phyloP scores from a whole-genome alignment of 495 filamentous ascomycete genomes.

The Penicillium taxi region DNA sequence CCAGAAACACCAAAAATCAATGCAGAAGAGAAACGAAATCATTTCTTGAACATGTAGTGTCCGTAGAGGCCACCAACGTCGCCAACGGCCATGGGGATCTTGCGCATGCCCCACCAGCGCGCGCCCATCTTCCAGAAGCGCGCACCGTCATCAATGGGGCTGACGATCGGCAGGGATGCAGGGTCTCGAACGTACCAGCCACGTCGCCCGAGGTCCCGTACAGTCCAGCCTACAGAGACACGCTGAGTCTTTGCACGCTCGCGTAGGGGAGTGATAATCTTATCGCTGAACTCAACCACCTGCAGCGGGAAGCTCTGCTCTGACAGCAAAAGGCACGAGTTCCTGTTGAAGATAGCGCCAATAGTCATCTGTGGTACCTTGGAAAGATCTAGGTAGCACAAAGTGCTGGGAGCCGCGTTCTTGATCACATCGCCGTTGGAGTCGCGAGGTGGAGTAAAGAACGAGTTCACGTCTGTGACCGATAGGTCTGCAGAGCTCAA shows the following conservation, averaged over 20 bases:
- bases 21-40: slow-evolving; percentile 20
- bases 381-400: slow-evolving; percentile 74
- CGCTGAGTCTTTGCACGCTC: slow-evolving; percentile 45
- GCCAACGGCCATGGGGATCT: slow-evolving; percentile 67
- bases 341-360: slow-evolving; percentile 52
- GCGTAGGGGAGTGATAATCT: slow-evolving; percentile 54
- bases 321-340: slow-evolving; percentile 51
- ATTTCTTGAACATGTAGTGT: slow-evolving; percentile 74
- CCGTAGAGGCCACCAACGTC: slow-evolving; percentile 84
- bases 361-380: slow-evolving; percentile 51
- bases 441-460: slow-evolving; percentile 30
- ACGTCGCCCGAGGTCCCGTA: slow-evolving; percentile 58
- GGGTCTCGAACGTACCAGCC: slow-evolving; percentile 62
- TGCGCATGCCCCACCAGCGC: slow-evolving; percentile 81
- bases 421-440: slow-evolving; percentile 14
- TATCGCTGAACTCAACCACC: slow-evolving; percentile 71
- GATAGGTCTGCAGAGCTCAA: slow-evolving; percentile 60
- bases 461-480: slow-evolving; percentile 53
- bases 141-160: slow-evolving; percentile 40
- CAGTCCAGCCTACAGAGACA: slow-evolving; percentile 52
- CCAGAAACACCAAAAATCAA: slow-evolving; percentile 5
- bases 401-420: slow-evolving; percentile 51
- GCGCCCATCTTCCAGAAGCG: slow-evolving; percentile 84
- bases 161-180: slow-evolving; percentile 27
- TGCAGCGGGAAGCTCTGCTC: slow-evolving; percentile 60